Evolutionary conservation across 805 yeast genomes (phyloP), one percentile per base, ranked within the genome.

Genomic region (Candida golubevii): DNA sequence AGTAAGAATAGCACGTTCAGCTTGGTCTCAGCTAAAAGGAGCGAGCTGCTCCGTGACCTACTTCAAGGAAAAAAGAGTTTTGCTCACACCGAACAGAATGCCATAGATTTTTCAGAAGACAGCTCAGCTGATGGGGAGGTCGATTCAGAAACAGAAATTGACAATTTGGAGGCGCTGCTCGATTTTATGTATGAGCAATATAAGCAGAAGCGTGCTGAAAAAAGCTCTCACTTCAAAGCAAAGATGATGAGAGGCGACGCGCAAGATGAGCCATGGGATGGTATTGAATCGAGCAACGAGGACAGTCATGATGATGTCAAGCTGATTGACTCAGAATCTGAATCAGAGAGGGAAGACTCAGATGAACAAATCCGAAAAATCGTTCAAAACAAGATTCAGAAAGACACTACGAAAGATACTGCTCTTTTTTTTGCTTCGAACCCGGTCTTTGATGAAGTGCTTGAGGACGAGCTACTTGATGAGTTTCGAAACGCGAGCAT

Each of bases 1-100:
- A 96, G 93, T 32, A 74, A 84, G 44, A 90, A 85, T 47, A 77
- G 90, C 1, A 70, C 88, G 46, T 93, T 93, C 71, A 88, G 83
- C 59, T 74, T 93, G 61, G 84, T 81, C 58, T 67, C 78, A n/a
- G 97, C 97, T 4, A 87, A 87, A 63, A 85, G 85, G 64, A 82
- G 96, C 3, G 98, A 97, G 36, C 79, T 85, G 51, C 65, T 88
- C 44, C 78, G 79, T 42, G 81, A 83, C 31, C 67, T 90, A 40
- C 80, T 85, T 10, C 80, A 78, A 56, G 97, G 97, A 66, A 85
- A 84, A 59, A 81, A 80, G 66, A 60, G 74, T 31, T 74, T 81
- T 76, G 66, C 85, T 23, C 82, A 84, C 54, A 34, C 14, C 26
- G 42, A 38, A 33, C 18, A 31, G 27, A 29, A 29, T 29, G 32